Conservation (phyloP, 176 grass and related monocot species). For the Oryza glumipatula region DNA sequence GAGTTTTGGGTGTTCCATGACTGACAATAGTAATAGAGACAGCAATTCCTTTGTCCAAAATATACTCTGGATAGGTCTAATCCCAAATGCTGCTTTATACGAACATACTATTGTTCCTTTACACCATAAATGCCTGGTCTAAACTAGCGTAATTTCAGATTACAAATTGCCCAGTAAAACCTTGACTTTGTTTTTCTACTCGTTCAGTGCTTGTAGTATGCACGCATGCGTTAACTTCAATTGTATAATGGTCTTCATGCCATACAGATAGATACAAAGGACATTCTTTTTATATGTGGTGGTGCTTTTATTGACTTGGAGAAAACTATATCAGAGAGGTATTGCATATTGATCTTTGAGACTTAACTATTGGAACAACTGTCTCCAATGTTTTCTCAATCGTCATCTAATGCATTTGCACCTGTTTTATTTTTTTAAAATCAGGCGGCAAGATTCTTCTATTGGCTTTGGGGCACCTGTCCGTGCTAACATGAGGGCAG, state of each 20-base stretch:
- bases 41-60: not conserved
- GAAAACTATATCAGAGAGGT: slow-evolving; percentile 98
- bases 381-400: slow-evolving; percentile 26
- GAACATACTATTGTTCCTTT: slow-evolving; percentile 6
- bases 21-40: slow-evolving; percentile 6
- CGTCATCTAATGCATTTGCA: slow-evolving; percentile 27
- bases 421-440: not conserved
- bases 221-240: slow-evolving; percentile 17
- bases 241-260: slow-evolving; percentile 33
- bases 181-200: slow-evolving; percentile 28
- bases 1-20: not conserved
- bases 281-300: slow-evolving; percentile 98
- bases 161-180: slow-evolving; percentile 27
- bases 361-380: slow-evolving; percentile 15
- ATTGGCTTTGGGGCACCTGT: slow-evolving; percentile 96
- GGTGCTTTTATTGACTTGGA: slow-evolving; percentile 92
- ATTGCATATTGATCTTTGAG: not conserved
- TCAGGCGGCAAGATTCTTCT: slow-evolving; percentile 90
- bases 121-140: slow-evolving; percentile 15
- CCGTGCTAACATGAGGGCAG: slow-evolving; percentile 77
- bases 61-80: not conserved
- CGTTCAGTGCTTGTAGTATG: slow-evolving; percentile 13
- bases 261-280: slow-evolving; percentile 96
- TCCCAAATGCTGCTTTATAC: not conserved
- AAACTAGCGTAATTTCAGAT: not conserved